phyloP scores from a whole-genome alignment of 441 rosid species.

The Populus trichocarpa region DNA sequence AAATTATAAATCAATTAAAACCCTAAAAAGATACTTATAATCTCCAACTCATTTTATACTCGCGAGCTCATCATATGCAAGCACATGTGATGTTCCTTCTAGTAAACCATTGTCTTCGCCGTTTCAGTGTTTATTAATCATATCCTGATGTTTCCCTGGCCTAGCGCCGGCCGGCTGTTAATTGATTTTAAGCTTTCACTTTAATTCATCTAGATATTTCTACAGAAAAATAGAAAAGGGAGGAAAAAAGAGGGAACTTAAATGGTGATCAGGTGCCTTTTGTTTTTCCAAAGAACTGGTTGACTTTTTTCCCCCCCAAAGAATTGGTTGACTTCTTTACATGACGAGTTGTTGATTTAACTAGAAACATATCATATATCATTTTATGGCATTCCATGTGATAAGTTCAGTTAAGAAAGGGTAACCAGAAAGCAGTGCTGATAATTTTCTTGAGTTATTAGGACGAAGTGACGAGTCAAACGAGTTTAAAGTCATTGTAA shows the following conservation, averaged over 20 bases:
- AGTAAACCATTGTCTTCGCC: conserved; percentile 37
- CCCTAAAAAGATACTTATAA: conserved; percentile 17
- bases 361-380: neutral
- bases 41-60: conserved; percentile 30
- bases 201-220: neutral
- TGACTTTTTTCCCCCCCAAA: neutral
- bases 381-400: neutral
- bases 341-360: neutral
- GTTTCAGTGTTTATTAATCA: conserved; percentile 2
- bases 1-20: conserved; percentile 18
- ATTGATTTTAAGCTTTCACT: neutral
- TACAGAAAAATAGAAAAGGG: neutral
- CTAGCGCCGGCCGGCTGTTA: neutral
- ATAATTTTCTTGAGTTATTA: neutral
- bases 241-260: neutral
- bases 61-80: conserved; percentile 44
- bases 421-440: neutral
- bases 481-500: neutral
- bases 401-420: neutral
- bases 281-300: neutral
- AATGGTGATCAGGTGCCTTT: neutral
- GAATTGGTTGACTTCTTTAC: conserved; percentile 7
- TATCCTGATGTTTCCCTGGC: conserved; percentile 7
- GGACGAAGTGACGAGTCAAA: neutral
- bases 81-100: conserved; percentile 50